A percentile compares a stretch with the other conserved stretches of the same genome.
phyloP scores from a whole-genome alignment of 345 rosid genomes.

The Salix purpurea region DNA sequence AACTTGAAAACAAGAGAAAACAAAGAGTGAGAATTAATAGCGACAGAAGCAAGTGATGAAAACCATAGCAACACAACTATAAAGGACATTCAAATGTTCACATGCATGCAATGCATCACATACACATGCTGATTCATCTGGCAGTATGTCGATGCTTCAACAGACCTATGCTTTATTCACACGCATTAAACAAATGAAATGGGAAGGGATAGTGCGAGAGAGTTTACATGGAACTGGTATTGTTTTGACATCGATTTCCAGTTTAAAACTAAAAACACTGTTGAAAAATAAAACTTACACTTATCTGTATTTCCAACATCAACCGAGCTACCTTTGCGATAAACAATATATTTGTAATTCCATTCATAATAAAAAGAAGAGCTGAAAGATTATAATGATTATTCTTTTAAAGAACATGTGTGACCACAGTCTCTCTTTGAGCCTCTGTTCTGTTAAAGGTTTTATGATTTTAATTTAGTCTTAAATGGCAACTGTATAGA shows the following conservation, averaged over 20 bases:
- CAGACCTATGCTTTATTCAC: background rate
- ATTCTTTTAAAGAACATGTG: too few species aligned
- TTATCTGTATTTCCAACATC: background rate
- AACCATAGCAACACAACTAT: background rate
- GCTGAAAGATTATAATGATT: background rate
- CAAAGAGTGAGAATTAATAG: background rate
- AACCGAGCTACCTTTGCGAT: background rate
- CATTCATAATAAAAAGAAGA: background rate
- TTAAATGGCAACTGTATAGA: background rate
- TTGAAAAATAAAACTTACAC: background rate
- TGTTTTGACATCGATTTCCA: background rate
- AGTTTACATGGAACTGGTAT: background rate
- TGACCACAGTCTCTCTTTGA: background rate
- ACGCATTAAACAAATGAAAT: background rate
- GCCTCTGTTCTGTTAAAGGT: background rate
- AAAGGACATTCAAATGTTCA: background rate
- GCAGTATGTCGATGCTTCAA: background rate
- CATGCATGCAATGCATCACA: background rate
- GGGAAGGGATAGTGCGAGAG: background rate
- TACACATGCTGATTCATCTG: background rate
- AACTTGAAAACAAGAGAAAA: background rate
- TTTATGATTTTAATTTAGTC: background rate
- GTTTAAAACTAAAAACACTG: background rate
- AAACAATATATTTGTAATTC: background rate
- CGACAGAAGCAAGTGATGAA: background rate